Evolutionary conservation across 306 rosid genomes (phyloP).

Genomic region (Nissolia schottii): DNA sequence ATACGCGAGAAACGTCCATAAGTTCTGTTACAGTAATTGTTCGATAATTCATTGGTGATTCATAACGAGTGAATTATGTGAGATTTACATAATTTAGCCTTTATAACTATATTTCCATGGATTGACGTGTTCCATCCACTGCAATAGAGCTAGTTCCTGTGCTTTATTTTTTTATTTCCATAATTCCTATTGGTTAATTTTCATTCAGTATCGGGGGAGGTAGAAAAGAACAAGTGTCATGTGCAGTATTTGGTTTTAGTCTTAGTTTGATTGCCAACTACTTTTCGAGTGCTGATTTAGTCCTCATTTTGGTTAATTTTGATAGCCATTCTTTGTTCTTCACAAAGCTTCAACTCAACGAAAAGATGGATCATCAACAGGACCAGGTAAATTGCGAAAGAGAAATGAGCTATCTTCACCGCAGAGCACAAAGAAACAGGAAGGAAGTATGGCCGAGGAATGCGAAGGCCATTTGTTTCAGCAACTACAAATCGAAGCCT

Average conservation of each 20-base stretch:
- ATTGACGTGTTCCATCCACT: not conserved
- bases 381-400: constrained; percentile 36
- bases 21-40: not conserved
- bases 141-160: not conserved
- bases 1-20: not conserved
- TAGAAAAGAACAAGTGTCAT: not conserved
- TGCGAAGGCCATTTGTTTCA: constrained; percentile 26
- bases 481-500: constrained; percentile 45
- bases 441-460: constrained; percentile 25
- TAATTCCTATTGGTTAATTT: not conserved
- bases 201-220: not conserved
- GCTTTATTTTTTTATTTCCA: not conserved
- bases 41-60: not conserved
- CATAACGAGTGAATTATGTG: not conserved
- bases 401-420: constrained; percentile 45
- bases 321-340: constrained; percentile 70
- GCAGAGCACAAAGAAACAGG: constrained; percentile 28
- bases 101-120: not conserved
- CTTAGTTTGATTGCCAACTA: not conserved
- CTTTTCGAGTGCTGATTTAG: not conserved
- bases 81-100: too few relatives aligned
- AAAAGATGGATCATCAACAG: constrained; percentile 36
- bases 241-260: not conserved
- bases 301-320: constrained; percentile 6
- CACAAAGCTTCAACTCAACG: constrained; percentile 55